A percentile compares a stretch with the other conserved stretches of the same genome.
Evolutionary conservation across 805 yeast genomes (phyloP).

Genomic region (Spathaspora sp.): DNA sequence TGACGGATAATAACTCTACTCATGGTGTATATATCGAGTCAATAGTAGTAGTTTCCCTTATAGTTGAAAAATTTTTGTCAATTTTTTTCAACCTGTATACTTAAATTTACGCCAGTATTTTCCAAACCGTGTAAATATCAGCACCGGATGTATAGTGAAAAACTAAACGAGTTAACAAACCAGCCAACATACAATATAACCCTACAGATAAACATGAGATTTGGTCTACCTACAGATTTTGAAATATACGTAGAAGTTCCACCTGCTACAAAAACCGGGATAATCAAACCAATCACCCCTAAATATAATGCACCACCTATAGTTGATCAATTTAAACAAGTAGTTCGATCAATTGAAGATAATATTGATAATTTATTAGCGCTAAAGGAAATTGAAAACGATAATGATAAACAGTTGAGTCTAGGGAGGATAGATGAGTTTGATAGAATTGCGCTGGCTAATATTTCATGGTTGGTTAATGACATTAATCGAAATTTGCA

Average conservation of each 20-base stretch:
- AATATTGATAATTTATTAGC: not conserved
- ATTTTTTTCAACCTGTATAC: not conserved
- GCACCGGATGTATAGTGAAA: not conserved
- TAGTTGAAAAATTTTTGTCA: slow-evolving; percentile 1
- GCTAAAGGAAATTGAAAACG: not conserved
- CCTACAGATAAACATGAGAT: slow-evolving; percentile 15
- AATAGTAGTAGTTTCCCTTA: too few relatives aligned
- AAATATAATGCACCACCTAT: slow-evolving; percentile 20
- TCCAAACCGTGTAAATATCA: not conserved
- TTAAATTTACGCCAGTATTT: not conserved
- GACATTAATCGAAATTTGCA: slow-evolving; percentile 6
- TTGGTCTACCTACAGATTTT: slow-evolving; percentile 24
- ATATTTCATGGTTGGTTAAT: slow-evolving; percentile 1
- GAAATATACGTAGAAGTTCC: slow-evolving; percentile 12
- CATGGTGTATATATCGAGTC: slow-evolving; percentile 4
- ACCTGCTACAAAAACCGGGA: not conserved
- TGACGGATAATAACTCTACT: slow-evolving; percentile 24
- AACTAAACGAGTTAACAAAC: not conserved
- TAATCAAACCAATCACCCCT: slow-evolving; percentile 6
- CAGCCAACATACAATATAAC: not conserved
- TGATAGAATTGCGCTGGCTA: not conserved
- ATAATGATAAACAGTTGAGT: not conserved
- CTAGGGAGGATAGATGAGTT: not conserved
- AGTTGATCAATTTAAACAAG: slow-evolving; percentile 18
- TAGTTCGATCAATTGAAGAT: slow-evolving; percentile 7